Percentiles rank a stretch among this genome's conserved stretches.
Conservation (phyloP, 495 filamentous ascomycete genomes). For the Thermochaetoides thermophila region DNA sequence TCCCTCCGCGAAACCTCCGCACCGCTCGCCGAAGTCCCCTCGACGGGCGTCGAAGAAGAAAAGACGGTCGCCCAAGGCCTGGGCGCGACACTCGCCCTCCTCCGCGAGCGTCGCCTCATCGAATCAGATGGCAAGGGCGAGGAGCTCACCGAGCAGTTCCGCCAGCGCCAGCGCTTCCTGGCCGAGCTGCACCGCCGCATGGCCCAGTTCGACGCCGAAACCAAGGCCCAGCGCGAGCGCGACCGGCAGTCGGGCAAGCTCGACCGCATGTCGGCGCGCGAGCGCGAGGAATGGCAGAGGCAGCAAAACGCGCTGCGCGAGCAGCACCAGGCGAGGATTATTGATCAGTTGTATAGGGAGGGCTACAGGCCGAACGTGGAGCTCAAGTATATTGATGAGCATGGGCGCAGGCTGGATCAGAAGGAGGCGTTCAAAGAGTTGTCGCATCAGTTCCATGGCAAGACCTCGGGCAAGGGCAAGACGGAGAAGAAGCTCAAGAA, state of each 20-base stretch:
- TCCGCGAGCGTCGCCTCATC: constrained; percentile 70
- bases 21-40: constrained; percentile 25
- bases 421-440: constrained; percentile 91
- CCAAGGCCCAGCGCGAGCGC: constrained; percentile 70
- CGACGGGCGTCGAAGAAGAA: constrained; percentile 75
- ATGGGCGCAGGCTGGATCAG: constrained; percentile 66
- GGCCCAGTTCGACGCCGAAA: constrained; percentile 58
- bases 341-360: constrained; percentile 69
- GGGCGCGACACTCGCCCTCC: constrained; percentile 65
- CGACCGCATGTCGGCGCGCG: constrained; percentile 73
- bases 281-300: constrained; percentile 80
- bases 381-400: constrained; percentile 79
- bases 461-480: constrained; percentile 94
- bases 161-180: constrained; percentile 68
- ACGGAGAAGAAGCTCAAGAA: constrained; percentile 94
- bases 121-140: constrained; percentile 44
- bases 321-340: constrained; percentile 58
- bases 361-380: constrained; percentile 84
- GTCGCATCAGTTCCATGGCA: constrained; percentile 94
- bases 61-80: constrained; percentile 60
- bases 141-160: constrained; percentile 51
- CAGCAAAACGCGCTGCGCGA: constrained; percentile 80
- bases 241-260: constrained; percentile 70
- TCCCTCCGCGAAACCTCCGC: constrained; percentile 29
- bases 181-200: constrained; percentile 60